These are phyloP conservation scores for Blechomonas ayalai DNA, from an alignment of 208 protist genomes.

Conservation along the genomic window DNA sequence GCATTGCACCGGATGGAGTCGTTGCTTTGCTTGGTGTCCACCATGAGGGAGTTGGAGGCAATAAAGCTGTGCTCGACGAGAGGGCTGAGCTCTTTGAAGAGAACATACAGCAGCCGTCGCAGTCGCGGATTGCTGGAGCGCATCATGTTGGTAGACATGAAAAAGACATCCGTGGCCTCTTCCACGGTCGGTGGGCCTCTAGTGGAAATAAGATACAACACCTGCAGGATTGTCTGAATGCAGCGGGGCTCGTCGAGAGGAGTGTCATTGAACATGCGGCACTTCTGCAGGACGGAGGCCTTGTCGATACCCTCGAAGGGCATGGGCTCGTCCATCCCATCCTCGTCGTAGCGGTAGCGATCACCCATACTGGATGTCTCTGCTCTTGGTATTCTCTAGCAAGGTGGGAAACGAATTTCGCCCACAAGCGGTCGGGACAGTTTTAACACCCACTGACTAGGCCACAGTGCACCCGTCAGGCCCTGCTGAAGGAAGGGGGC, in stretches of 20 bases:
- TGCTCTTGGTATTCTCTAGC: no score
- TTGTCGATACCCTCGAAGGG: constrained; percentile 94
- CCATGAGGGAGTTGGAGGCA: constrained; percentile 95
- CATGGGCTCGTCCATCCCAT: constrained; percentile 71
- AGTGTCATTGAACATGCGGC: constrained; percentile 92
- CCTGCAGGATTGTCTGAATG: constrained; percentile 89
- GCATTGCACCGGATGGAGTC: constrained; percentile 92
- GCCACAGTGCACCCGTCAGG: no score
- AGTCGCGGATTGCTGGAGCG: constrained; percentile 94
- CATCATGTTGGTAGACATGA: constrained; percentile 98
- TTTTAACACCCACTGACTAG: no score
- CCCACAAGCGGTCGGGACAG: no score
- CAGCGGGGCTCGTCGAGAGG: constrained; percentile 86
- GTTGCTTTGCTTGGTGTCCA: constrained; percentile 94
- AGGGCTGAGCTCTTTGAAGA: constrained; percentile 96
- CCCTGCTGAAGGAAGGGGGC: no score
- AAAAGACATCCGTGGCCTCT: constrained; percentile 98
- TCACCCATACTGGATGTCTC: constrained; percentile 9
- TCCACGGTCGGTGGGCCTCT: constrained; percentile 87
- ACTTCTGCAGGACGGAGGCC: constrained; percentile 92
- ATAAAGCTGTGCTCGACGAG: constrained; percentile 96
- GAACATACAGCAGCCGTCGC: constrained; percentile 95
- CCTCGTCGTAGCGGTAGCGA: constrained; percentile 48
- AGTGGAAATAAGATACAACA: constrained; percentile 94
- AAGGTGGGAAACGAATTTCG: no score